Percentiles rank a stretch among this genome's conserved stretches.
phyloP scores from a whole-genome alignment of 768 basidiomycete species.

The Trametes villosa region DNA sequence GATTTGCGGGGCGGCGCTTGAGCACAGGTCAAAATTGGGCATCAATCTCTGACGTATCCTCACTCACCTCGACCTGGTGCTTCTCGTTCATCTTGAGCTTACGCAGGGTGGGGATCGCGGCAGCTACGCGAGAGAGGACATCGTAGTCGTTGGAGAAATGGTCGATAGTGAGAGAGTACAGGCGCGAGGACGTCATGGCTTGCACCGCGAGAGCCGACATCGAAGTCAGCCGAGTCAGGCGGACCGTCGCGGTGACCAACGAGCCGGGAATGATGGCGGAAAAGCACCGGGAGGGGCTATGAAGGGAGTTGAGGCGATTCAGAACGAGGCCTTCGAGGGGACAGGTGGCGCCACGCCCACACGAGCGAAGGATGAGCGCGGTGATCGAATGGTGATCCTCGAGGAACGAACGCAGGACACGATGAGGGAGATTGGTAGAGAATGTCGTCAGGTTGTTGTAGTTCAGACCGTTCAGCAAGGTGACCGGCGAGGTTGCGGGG shows the following conservation, averaged over 20 bases:
- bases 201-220: background rate
- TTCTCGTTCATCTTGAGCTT: conserved; percentile 13
- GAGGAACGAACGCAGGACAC: background rate
- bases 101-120: background rate
- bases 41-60: background rate
- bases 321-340: conserved; percentile 1
- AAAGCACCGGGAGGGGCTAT: conserved; percentile 6
- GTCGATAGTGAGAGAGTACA: background rate
- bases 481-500: background rate
- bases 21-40: background rate
- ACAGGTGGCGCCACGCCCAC: background rate
- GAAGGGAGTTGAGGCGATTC: background rate
- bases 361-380: background rate
- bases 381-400: background rate
- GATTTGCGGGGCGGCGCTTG: background rate
- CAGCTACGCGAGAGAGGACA: background rate
- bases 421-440: conserved; percentile 9
- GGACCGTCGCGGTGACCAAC: background rate
- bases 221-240: background rate
- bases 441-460: background rate
- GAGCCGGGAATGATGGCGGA: background rate
- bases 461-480: background rate
- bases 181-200: background rate
- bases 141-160: conserved; percentile 11
- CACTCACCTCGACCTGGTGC: background rate